Conservation (phyloP, 352 stramenopile genomes). For the Aphanomyces invadans region DNA sequence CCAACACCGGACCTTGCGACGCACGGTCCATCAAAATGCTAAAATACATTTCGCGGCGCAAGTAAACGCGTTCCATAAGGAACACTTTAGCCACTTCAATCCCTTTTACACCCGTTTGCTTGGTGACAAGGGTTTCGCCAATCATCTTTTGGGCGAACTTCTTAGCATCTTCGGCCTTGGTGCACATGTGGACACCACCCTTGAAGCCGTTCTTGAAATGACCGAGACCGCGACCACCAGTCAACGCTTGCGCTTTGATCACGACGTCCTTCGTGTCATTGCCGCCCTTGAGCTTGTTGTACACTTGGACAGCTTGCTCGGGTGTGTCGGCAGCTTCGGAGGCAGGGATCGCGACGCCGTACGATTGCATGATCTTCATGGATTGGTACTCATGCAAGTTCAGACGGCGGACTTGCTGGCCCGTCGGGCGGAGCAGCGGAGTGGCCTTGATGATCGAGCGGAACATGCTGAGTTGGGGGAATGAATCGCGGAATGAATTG, state of each 20-base stretch:
- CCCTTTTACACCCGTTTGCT: conserved; percentile 86
- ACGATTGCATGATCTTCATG: conserved; percentile 91
- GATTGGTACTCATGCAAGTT: conserved; percentile 94
- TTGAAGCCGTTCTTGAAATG: conserved; percentile 97
- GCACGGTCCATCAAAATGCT: conserved; percentile 97
- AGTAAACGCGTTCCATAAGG: conserved; percentile 90
- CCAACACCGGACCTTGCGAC: conserved; percentile 92
- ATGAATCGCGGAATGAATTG: conserved; percentile 2
- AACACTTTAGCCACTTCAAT: conserved; percentile 88
- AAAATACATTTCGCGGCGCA: conserved; percentile 97
- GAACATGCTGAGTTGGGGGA: background rate
- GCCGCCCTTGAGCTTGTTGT: conserved; percentile 66
- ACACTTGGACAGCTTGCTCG: conserved; percentile 71
- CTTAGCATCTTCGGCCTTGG: conserved; percentile 69
- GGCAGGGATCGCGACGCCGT: conserved; percentile 64
- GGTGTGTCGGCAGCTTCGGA: conserved; percentile 68
- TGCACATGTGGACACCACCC: conserved; percentile 96
- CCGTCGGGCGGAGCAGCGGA: conserved; percentile 38
- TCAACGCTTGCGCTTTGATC: conserved; percentile 96
- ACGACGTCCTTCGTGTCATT: conserved; percentile 85
- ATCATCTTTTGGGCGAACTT: conserved; percentile 87
- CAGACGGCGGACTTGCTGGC: conserved; percentile 74
- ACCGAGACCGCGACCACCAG: conserved; percentile 91
- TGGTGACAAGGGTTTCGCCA: conserved; percentile 94
- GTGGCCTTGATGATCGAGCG: conserved; percentile 8